Evolutionary conservation across 768 basidiomycete species (phyloP).

Genomic region (Grammothele lineata): DNA sequence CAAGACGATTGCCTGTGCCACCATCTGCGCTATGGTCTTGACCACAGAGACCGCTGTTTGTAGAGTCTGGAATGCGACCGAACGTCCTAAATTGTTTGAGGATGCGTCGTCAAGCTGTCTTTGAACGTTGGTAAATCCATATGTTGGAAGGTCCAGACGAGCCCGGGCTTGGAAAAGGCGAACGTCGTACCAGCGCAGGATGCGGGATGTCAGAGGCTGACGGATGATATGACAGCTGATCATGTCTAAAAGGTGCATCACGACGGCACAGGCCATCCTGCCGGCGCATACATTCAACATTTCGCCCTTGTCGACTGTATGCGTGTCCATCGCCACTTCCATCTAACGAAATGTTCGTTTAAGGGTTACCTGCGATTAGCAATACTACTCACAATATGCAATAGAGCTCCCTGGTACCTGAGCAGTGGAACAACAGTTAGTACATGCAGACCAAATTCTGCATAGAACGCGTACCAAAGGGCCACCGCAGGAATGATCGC

Average conservation of each 20-base stretch:
- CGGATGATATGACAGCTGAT: constrained; percentile 24
- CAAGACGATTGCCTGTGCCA: constrained; percentile 60
- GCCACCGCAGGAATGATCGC: constrained; percentile 63
- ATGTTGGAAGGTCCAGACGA: constrained; percentile 76
- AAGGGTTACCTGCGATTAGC: background rate
- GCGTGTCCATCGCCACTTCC: constrained; percentile 59
- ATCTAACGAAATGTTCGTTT: constrained; percentile 36
- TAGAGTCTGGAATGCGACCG: constrained; percentile 50
- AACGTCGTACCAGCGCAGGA: constrained; percentile 55
- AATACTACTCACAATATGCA: constrained; percentile 47
- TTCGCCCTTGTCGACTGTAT: constrained; percentile 53
- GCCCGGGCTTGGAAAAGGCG: constrained; percentile 64
- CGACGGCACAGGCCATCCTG: constrained; percentile 47
- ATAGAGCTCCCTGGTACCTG: constrained; percentile 66
- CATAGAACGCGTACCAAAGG: constrained; percentile 44
- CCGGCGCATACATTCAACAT: constrained; percentile 55
- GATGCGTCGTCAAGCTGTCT: constrained; percentile 56
- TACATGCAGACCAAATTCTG: too few relatives aligned
- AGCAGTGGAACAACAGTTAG: background rate
- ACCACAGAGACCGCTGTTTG: constrained; percentile 36
- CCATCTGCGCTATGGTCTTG: constrained; percentile 45
- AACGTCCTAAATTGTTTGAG: too few relatives aligned
- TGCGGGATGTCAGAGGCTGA: constrained; percentile 48
- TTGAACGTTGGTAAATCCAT: constrained; percentile 59
- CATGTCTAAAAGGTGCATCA: constrained; percentile 38